Conservation (phyloP, 768 basidiomycete genomes). For the Macrolepiota dolichaula region DNA sequence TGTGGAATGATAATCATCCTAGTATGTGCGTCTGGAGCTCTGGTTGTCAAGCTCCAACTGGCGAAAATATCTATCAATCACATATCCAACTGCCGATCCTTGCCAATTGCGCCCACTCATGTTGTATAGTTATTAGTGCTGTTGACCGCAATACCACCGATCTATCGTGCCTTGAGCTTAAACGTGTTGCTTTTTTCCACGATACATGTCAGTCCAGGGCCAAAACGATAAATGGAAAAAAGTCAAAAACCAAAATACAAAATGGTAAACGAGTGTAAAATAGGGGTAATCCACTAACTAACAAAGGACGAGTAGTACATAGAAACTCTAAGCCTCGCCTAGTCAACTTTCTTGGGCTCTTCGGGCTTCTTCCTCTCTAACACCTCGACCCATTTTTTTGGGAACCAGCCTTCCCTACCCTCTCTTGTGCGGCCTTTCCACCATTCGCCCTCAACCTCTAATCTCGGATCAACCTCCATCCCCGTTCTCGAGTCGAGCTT, state of each 20-base stretch:
- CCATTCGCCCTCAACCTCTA: conserved; percentile 72
- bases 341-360: conserved; percentile 18
- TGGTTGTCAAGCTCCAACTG: too few relatives aligned
- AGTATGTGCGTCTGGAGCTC: too few relatives aligned
- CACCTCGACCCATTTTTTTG: conserved; percentile 78
- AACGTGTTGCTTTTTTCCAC: not conserved
- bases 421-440: conserved; percentile 91
- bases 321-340: not conserved
- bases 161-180: not conserved
- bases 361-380: conserved; percentile 40
- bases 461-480: conserved; percentile 57
- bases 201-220: not conserved
- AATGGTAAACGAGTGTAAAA: not conserved
- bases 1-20: too few relatives aligned
- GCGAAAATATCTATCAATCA: too few relatives aligned
- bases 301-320: not conserved
- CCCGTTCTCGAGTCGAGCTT: conserved; percentile 69
- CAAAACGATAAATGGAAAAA: not conserved
- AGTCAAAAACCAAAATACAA: not conserved
- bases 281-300: not conserved
- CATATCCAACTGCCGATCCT: too few relatives aligned
- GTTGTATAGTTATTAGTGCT: too few relatives aligned
- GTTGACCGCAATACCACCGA: too few relatives aligned
- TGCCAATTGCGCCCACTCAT: too few relatives aligned
- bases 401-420: conserved; percentile 92